phyloP scores from a whole-genome alignment of 139 green algal species.

The Yamagishiella unicocca region DNA sequence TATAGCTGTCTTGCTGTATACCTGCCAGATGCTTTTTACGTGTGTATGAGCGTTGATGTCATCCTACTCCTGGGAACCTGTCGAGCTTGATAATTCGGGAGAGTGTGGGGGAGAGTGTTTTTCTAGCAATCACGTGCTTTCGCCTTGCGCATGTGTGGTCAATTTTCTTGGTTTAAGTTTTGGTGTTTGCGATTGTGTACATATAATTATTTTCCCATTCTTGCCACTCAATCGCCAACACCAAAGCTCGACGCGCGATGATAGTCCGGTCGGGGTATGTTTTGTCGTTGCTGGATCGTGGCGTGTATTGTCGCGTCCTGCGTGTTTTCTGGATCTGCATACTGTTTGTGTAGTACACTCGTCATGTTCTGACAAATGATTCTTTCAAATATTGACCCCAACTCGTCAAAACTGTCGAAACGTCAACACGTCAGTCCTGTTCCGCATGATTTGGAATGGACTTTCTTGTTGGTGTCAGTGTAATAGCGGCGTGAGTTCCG shows the following conservation, averaged over 20 bases:
- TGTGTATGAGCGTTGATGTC: background rate
- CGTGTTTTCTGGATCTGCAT: background rate
- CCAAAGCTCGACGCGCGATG: slow-evolving; percentile 13
- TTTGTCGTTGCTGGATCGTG: background rate
- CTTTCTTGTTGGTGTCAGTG: background rate
- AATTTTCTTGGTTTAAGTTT: slow-evolving; percentile 6
- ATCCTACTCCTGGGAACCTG: background rate
- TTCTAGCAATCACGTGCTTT: slow-evolving; percentile 5
- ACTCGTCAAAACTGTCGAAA: background rate
- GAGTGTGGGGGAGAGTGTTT: background rate
- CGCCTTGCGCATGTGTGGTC: slow-evolving; percentile 5
- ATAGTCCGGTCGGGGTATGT: background rate
- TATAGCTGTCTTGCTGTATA: background rate
- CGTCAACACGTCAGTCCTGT: background rate
- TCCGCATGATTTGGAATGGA: slow-evolving; percentile 22
- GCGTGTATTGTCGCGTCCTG: background rate
- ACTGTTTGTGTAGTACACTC: background rate
- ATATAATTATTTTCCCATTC: slow-evolving; percentile 29
- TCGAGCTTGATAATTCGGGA: background rate
- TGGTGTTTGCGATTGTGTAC: slow-evolving; percentile 35
- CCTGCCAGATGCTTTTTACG: background rate
- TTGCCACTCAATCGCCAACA: slow-evolving; percentile 32
- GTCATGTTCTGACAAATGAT: background rate
- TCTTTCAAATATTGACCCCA: slow-evolving; percentile 6
- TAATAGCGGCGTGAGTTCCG: no score